Conservation (phyloP, 2,329 filamentous ascomycete species). For the Colletotrichum tanaceti region DNA sequence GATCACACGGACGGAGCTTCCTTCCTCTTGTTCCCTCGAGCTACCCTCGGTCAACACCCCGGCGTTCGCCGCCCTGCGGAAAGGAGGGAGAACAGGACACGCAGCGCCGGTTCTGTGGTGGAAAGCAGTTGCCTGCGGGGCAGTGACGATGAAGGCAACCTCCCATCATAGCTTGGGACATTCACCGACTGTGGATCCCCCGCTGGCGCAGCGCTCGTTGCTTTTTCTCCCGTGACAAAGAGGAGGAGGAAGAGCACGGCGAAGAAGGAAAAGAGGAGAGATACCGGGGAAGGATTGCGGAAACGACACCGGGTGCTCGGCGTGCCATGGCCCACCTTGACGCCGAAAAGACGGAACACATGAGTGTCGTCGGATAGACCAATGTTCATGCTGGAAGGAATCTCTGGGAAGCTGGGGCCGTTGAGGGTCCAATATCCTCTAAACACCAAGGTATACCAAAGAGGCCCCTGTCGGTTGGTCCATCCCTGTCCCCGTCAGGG, state of each 20-base stretch:
- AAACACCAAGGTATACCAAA: not conserved
- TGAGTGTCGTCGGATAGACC: not conserved
- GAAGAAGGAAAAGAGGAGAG: not conserved
- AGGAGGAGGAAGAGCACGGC: too few relatives aligned
- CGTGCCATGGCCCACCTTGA: not conserved
- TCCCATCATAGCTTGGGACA: not conserved
- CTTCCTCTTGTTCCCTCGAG: too few relatives aligned
- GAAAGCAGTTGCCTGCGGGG: not conserved
- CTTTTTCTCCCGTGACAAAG: not conserved
- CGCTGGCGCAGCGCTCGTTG: too few relatives aligned
- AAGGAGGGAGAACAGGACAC: not conserved
- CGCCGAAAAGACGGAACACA: not conserved
- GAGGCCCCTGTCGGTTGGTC: not conserved
- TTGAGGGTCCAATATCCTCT: constrained; percentile 2
- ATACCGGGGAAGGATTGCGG: not conserved
- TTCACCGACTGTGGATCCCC: not conserved
- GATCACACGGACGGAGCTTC: not conserved
- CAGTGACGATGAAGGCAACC: not conserved
- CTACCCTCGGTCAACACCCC: not conserved
- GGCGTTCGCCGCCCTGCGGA: too few relatives aligned
- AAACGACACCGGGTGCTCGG: not conserved
- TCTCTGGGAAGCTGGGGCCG: not conserved
- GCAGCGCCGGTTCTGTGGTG: not conserved
- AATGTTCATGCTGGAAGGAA: not conserved
- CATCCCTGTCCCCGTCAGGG: too few relatives aligned